phyloP scores from a whole-genome alignment of 1,284 basidiomycete species.

The Sutorius eximius region DNA sequence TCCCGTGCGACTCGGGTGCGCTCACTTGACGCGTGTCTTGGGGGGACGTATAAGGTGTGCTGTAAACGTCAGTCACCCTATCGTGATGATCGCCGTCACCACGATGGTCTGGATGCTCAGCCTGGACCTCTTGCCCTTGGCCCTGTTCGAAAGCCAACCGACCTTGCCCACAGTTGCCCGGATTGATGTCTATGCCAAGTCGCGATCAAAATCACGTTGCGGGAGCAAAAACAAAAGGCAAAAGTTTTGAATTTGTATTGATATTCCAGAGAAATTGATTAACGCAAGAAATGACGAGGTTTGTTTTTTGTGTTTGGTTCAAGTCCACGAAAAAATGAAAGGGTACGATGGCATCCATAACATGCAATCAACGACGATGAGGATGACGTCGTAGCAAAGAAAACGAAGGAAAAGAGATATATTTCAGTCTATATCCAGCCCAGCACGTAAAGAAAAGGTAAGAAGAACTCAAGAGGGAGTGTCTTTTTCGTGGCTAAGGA shows the following conservation, averaged over 20 bases:
- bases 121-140: background rate
- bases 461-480: slow-evolving; percentile 52
- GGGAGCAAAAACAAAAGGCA: background rate
- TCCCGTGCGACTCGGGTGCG: slow-evolving; percentile 10
- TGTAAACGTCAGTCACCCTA: slow-evolving; percentile 22
- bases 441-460: slow-evolving; percentile 47
- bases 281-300: slow-evolving; percentile 1
- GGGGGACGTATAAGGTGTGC: slow-evolving; percentile 26
- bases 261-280: slow-evolving; percentile 3
- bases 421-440: slow-evolving; percentile 69
- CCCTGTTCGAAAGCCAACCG: background rate
- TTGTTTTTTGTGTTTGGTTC: slow-evolving; percentile 6
- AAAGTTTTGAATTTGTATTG: slow-evolving; percentile 18
- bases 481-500: slow-evolving; percentile 22
- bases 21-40: slow-evolving; percentile 5
- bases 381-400: slow-evolving; percentile 39
- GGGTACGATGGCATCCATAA: slow-evolving; percentile 17
- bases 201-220: slow-evolving; percentile 9
- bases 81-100: slow-evolving; percentile 9
- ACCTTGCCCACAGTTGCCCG: background rate
- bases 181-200: slow-evolving; percentile 3
- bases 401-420: slow-evolving; percentile 47
- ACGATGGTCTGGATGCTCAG: background rate
- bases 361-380: slow-evolving; percentile 9
- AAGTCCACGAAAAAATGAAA: slow-evolving; percentile 5